Base-by-base conservation (phyloP, 768 basidiomycete genomes). In the Lyophyllum semitale region DNA sequence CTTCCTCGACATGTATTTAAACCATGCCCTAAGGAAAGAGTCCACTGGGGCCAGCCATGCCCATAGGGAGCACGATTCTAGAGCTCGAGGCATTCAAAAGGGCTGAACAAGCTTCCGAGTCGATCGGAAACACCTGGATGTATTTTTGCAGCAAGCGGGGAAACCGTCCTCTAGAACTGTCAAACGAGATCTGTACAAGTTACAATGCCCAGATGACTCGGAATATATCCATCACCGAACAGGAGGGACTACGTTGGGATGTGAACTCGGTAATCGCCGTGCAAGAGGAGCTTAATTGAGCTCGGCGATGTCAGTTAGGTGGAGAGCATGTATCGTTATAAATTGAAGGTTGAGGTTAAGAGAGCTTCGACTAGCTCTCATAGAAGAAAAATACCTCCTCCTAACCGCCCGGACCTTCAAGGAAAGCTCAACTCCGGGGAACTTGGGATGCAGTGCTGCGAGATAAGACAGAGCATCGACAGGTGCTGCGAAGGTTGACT, bases 311-410 rank as follows among this genome's bases (percentile, higher is more conserved):
- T 46, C 48, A 54, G 52, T 57, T 42, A 49, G 45, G 22, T 37
- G 35, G 40, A 51, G 44, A 25, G 40, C 40, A 47, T 44, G 40
- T 48, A 17, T 30, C 43, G 30, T 23, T 55, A 37, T 43, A 53
- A 32, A 45, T 59, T 53, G 51, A 51, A 61, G 57, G 40, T 56
- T 61, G 54, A 59, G 60, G 40, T 54, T 51, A 57, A 53, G 22
- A 29, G 13, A 27, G 40, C 51, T 60, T 58, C 30, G 47, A 29
- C 22, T 20, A 38, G 32, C 30, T n/a, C 40, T 38, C 40, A 40
- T 23, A 26, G 26, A 27, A 12, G 52, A 33, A 42, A 44, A 51
- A 48, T 15, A 23, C 27, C n/a, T 23, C 7, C 51, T 61, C 52
- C 51, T 59, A 33, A 38, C 27, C 51, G n/a, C 44, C 47, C 55